phyloP scores from a whole-genome alignment of 2,329 filamentous ascomycete species.

The Sclerotiophoma versabilis region DNA sequence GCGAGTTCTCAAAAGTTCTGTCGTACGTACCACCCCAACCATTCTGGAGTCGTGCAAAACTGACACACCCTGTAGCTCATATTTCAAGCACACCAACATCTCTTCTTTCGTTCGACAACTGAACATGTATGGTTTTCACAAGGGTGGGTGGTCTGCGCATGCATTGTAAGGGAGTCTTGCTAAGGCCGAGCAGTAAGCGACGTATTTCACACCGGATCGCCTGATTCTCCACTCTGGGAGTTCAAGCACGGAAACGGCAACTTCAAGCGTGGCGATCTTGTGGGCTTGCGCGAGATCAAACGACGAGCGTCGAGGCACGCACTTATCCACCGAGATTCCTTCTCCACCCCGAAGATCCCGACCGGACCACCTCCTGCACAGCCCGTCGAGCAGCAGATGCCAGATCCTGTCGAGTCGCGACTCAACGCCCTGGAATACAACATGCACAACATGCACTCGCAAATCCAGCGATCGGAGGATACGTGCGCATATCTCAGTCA shows the following conservation, averaged over 20 bases:
- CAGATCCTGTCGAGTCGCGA: conserved; percentile 79
- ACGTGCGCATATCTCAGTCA: conserved; percentile 78
- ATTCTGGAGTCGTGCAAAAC: conserved; percentile 37
- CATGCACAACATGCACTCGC: conserved; percentile 78
- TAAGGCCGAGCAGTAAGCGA: conserved; percentile 76
- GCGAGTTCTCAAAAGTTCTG: conserved; percentile 96
- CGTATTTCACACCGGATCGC: conserved; percentile 93
- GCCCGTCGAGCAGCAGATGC: conserved; percentile 77
- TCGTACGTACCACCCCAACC: conserved; percentile 70
- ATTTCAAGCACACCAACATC: conserved; percentile 99
- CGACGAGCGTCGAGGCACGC: conserved; percentile 91
- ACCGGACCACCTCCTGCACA: conserved; percentile 80
- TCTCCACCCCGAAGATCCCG: conserved; percentile 73
- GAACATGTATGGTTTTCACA: conserved; percentile 99
- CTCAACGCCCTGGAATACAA: conserved; percentile 79
- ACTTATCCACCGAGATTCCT: conserved; percentile 89
- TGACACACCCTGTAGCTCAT: conserved; percentile 70
- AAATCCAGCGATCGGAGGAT: conserved; percentile 84
- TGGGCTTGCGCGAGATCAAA: conserved; percentile 93
- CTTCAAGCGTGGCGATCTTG: conserved; percentile 93
- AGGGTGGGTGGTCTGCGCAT: conserved; percentile 67
- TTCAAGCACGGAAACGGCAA: conserved; percentile 98
- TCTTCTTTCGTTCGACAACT: conserved; percentile 97
- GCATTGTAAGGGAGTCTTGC: conserved; percentile 8
- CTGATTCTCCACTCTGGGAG: conserved; percentile 95